Conservation (phyloP, 306 rosid species). For the Sindora glabra region DNA sequence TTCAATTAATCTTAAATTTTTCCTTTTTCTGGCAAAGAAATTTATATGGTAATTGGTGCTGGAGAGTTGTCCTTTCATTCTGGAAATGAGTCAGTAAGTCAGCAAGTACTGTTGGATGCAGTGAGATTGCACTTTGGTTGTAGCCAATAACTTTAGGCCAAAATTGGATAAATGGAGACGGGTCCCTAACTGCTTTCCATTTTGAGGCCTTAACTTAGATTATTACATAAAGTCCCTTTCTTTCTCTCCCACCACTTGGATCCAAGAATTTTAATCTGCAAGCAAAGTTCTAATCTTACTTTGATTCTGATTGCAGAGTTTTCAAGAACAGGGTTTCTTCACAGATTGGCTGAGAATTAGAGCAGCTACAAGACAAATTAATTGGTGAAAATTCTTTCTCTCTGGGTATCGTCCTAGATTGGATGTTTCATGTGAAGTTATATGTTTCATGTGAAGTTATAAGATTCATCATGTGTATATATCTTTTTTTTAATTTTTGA, state of each 20-base stretch:
- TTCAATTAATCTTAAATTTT: too few species aligned
- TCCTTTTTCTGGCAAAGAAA: too few species aligned
- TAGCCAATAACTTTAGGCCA: background rate
- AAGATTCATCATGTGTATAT: too few species aligned
- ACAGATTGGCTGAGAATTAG: slow-evolving; percentile 9
- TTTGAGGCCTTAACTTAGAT: slow-evolving; percentile 15
- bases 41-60: too few species aligned
- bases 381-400: background rate
- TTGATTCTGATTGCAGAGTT: background rate
- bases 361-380: slow-evolving; percentile 20
- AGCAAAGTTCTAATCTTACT: too few species aligned
- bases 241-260: slow-evolving; percentile 8
- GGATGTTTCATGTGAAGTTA: slow-evolving; percentile 21
- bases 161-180: slow-evolving; percentile 6
- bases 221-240: slow-evolving; percentile 15
- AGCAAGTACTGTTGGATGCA: too few species aligned
- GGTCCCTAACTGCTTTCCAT: slow-evolving; percentile 13
- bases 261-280: too few species aligned
- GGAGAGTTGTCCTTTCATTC: too few species aligned
- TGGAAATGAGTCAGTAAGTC: too few species aligned
- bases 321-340: background rate
- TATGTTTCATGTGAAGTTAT: too few species aligned
- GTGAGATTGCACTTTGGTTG: too few species aligned
- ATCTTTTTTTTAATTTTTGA: slow-evolving; percentile 1
- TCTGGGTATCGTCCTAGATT: slow-evolving; percentile 12